These are phyloP conservation scores for Xylariomycetidae sp. DNA, from an alignment of 2,329 filamentous ascomycete genomes.

Conservation along the genomic window DNA sequence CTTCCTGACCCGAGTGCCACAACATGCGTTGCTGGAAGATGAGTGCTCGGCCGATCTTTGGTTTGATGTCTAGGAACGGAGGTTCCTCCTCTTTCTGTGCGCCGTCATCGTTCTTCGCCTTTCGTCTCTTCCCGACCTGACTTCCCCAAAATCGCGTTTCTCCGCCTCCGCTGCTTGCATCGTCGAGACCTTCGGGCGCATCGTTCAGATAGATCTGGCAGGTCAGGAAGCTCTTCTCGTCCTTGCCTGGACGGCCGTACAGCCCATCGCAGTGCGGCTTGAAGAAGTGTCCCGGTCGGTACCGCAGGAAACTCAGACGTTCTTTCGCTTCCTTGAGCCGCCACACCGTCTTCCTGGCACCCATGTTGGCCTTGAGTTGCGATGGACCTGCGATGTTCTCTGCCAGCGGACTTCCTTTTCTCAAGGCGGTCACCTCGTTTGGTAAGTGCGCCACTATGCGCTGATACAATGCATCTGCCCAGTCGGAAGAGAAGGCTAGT, in stretches of 20 bases:
- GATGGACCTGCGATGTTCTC: slow-evolving; percentile 15
- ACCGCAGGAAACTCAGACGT: slow-evolving; percentile 54
- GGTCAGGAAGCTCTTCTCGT: slow-evolving; percentile 26
- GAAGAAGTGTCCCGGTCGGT: slow-evolving; percentile 54
- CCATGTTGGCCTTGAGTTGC: slow-evolving; percentile 18
- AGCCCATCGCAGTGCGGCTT: slow-evolving; percentile 31
- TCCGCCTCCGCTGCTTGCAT: slow-evolving; percentile 10
- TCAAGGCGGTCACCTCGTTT: slow-evolving; percentile 14
- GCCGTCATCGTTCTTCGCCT: slow-evolving; percentile 10
- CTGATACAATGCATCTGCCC: slow-evolving; percentile 16
- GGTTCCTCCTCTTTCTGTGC: slow-evolving; percentile 4
- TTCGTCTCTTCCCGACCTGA: slow-evolving; percentile 18
- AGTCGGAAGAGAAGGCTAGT: slow-evolving; percentile 16
- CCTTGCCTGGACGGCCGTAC: slow-evolving; percentile 13
- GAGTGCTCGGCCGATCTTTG: slow-evolving; percentile 23
- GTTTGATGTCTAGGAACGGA: slow-evolving; percentile 23
- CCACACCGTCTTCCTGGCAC: slow-evolving; percentile 21
- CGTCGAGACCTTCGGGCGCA: slow-evolving; percentile 9
- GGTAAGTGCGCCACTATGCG: slow-evolving; percentile 15
- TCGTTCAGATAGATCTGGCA: slow-evolving; percentile 26
- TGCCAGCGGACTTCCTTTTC: slow-evolving; percentile 13
- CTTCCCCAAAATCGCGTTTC: slow-evolving; percentile 21
- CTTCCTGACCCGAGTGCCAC: slow-evolving; percentile 27
- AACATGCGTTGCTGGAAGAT: slow-evolving; percentile 28
- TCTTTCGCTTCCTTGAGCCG: slow-evolving; percentile 44